Percentiles rank a stretch among this genome's conserved stretches.
Conservation (phyloP, 257 asterid species). For the Phtheirospermum japonicum region DNA sequence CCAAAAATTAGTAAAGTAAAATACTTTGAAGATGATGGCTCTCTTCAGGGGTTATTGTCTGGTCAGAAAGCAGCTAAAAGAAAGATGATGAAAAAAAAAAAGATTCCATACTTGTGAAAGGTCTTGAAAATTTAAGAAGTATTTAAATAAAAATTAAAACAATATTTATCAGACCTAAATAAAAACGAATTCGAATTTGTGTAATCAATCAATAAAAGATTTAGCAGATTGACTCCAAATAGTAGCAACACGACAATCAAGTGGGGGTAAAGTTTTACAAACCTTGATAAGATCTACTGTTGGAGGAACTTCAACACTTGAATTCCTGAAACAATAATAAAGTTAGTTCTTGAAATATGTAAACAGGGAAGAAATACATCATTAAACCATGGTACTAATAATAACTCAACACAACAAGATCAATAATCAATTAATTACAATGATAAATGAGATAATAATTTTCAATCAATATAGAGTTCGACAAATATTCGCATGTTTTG, state of each 20-base stretch:
- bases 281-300: conserved; percentile 60
- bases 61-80: not conserved
- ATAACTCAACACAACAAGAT: conserved; percentile 1
- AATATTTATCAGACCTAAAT: too few relatives aligned
- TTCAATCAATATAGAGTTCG: not conserved
- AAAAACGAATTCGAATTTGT: not conserved
- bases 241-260: not conserved
- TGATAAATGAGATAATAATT: not conserved
- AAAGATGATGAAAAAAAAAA: not conserved
- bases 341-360: conserved; percentile 24
- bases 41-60: conserved; percentile 11
- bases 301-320: conserved; percentile 52
- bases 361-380: not conserved
- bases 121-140: too few relatives aligned
- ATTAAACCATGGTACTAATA: not conserved
- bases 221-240: not conserved
- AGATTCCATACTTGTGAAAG: too few relatives aligned
- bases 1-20: conserved; percentile 7
- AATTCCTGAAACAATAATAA: conserved; percentile 50
- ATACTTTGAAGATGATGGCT: conserved; percentile 15
- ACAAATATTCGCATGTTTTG: not conserved
- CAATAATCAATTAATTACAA: not conserved
- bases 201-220: not conserved
- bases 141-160: not conserved
- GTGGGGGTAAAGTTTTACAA: conserved; percentile 20